Conservation (phyloP, 129 eudicot genomes). For the Lactuca saligna region DNA sequence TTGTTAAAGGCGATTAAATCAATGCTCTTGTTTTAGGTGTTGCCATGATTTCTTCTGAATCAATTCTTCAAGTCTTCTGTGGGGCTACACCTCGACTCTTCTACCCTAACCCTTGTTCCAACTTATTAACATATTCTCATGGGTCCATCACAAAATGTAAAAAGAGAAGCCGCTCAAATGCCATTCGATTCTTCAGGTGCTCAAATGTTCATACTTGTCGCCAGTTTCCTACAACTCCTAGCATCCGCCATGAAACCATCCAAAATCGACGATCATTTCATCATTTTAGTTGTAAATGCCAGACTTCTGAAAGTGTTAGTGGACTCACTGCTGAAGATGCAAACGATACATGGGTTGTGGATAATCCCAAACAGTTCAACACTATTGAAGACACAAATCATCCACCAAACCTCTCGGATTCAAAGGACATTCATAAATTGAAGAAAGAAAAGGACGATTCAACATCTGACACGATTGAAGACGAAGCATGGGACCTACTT, state of each 20-base stretch:
- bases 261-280: background rate
- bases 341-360: conserved; percentile 46
- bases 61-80: conserved; percentile 40
- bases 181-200: conserved; percentile 25
- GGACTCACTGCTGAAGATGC: conserved; percentile 42
- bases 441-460: conserved; percentile 29
- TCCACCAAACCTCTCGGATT: conserved; percentile 38
- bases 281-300: conserved; percentile 35
- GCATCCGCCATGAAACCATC: conserved; percentile 11
- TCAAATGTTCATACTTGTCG: conserved; percentile 10
- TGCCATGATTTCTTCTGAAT: conserved; percentile 50
- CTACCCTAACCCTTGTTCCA: conserved; percentile 15
- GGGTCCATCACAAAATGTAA: conserved; percentile 29
- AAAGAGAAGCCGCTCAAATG: conserved; percentile 29
- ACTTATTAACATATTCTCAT: conserved; percentile 19
- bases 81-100: conserved; percentile 39
- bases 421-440: conserved; percentile 24
- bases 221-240: conserved; percentile 18
- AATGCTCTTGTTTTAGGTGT: conserved; percentile 13
- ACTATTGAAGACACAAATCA: conserved; percentile 32
- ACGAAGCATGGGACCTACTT: conserved; percentile 72
- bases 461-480: conserved; percentile 41
- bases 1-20: conserved; percentile 12
- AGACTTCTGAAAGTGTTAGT: conserved; percentile 45
- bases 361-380: conserved; percentile 36